Base-by-base conservation (phyloP, 306 rosid genomes). In the Casuarina cunninghamiana region DNA sequence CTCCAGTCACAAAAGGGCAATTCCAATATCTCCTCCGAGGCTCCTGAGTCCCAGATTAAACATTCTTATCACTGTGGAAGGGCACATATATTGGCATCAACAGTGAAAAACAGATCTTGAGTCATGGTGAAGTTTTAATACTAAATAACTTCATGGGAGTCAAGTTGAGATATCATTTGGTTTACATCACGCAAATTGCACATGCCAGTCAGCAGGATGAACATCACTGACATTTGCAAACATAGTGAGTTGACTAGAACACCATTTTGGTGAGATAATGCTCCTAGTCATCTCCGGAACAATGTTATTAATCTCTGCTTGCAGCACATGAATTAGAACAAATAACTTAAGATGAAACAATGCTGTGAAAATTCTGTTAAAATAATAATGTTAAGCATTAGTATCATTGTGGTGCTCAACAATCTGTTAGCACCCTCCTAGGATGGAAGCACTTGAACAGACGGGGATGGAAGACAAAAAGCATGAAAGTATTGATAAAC, bases 251-350 rank as follows among this genome's bases (percentile, higher is more conserved):
- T n/a, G 11, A 67, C 48, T 5, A 39, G 71, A 65, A 9, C 37
- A 67, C 32, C 50, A 67, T 42, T 42, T n/a, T 42, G 32, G 17
- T 46, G 71, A 66, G 71, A 66, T 41, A 16, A 66, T 66, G 71
- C 49, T 8, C n/a, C 35, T 41, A 66, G 12, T 39, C 71, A 38
- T 17, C 71, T 57, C 19, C 21, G 1, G 68, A 61, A 37, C 68
- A 61, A 35, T 37, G 3, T 13, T 6, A 39, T 39, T 6, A 10
- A 6, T 65, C 26, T 3, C 45, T 65, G 70, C 32, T 15, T 39
- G 46, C 16, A 65, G 70, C 11, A 39, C 45, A 39, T 65, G 19
- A 10, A 2, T 13, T 15, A 38, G 16, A 10, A 65, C 19, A 65
- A 19, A 42, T 39, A 65, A 65, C 45, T 39, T 15, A 6, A 39